phyloP scores from a whole-genome alignment of 768 basidiomycete species.

The Russula sp. region DNA sequence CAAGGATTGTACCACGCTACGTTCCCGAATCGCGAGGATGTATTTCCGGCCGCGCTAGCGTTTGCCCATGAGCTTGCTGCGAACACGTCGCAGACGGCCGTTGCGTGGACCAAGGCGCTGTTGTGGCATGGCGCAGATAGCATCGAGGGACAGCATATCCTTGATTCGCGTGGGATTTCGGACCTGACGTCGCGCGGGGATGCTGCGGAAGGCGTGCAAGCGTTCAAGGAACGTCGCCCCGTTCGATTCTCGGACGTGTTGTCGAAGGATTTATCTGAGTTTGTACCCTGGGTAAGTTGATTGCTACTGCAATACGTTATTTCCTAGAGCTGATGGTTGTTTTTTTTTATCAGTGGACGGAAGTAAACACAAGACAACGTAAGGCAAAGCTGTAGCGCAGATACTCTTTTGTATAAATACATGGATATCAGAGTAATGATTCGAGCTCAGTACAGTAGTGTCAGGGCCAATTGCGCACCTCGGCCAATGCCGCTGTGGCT shows the following conservation, averaged over 20 bases:
- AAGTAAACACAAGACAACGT: constrained; percentile 15
- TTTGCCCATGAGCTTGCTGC: constrained; percentile 52
- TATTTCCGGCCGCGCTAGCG: constrained; percentile 50
- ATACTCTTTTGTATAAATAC: too few relatives aligned
- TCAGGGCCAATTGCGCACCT: background rate
- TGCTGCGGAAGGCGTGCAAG: constrained; percentile 46
- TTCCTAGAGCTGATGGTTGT: background rate
- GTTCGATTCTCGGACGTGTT: constrained; percentile 48
- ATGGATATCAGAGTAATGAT: background rate
- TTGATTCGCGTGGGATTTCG: constrained; percentile 50
- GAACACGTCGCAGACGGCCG: constrained; percentile 50
- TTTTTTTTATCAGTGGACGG: constrained; percentile 38
- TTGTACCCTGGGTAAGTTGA: constrained; percentile 53
- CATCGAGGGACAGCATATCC: constrained; percentile 52
- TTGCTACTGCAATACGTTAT: background rate
- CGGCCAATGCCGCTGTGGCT: constrained; percentile 3
- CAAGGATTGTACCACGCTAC: constrained; percentile 47
- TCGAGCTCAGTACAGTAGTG: too few relatives aligned
- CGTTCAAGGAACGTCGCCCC: constrained; percentile 49
- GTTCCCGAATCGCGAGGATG: constrained; percentile 49
- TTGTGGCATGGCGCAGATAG: constrained; percentile 50
- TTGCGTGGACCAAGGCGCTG: constrained; percentile 52
- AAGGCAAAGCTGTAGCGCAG: constrained; percentile 19
- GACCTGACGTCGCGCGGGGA: constrained; percentile 42
- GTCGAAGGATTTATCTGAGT: constrained; percentile 41